Evolutionary conservation across 441 rosid species (phyloP).

Genomic region (Populus trichocarpa): DNA sequence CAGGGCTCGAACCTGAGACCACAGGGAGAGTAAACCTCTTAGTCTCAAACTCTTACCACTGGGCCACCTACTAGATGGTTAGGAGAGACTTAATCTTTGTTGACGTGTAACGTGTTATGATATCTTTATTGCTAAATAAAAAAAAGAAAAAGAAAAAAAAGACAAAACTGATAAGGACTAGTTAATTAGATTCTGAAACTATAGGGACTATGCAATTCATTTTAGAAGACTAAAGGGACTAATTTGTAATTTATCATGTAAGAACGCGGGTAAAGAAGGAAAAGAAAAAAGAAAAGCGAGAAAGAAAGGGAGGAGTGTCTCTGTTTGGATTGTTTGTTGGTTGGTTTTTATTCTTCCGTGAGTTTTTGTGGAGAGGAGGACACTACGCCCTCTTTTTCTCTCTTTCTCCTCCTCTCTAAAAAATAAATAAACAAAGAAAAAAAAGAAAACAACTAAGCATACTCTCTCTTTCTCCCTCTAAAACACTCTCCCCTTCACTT

Average conservation of each 20-base stretch:
- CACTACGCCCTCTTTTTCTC: slow-evolving; percentile 25
- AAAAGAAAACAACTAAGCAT: neutral
- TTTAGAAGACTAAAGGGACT: neutral
- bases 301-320: neutral
- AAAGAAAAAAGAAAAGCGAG: neutral
- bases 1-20: too few species aligned
- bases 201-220: neutral
- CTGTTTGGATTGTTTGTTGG: slow-evolving; percentile 23
- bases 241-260: neutral
- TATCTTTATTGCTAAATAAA: too few species aligned
- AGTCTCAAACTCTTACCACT: too few species aligned
- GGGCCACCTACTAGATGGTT: too few species aligned
- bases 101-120: too few species aligned
- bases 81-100: too few species aligned
- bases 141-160: neutral
- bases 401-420: slow-evolving; percentile 22
- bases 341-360: slow-evolving; percentile 31
- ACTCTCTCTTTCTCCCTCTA: neutral
- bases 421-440: neutral
- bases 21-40: too few species aligned
- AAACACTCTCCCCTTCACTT: too few species aligned
- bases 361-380: slow-evolving; percentile 58
- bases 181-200: neutral
- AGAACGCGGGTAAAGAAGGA: neutral
- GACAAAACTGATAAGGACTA: neutral